phyloP scores from a whole-genome alignment of 768 basidiomycete genomes.

The Kwoniella bestiolae region DNA sequence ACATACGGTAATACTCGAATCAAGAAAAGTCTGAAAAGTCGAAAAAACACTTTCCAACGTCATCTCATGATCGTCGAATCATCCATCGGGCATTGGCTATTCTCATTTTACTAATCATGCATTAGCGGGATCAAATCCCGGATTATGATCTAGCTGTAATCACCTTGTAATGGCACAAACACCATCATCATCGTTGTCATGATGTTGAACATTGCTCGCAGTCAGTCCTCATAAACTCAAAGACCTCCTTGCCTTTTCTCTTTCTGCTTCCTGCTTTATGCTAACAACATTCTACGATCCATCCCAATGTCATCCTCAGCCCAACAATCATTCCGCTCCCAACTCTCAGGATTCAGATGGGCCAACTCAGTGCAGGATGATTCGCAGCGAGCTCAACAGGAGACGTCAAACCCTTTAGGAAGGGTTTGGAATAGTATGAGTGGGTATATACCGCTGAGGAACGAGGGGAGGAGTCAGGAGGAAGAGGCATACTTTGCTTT shows the following conservation, averaged over 20 bases:
- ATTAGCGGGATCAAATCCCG: slow-evolving; percentile 23
- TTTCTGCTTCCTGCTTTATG: not conserved
- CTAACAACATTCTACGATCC: not conserved
- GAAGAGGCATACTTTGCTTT: slow-evolving; percentile 86
- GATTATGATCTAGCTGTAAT: slow-evolving; percentile 6
- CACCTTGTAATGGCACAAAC: slow-evolving; percentile 4
- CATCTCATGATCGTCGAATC: slow-evolving; percentile 27
- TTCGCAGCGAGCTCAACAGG: slow-evolving; percentile 22
- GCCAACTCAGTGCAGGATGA: slow-evolving; percentile 57
- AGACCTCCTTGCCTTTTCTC: too few species aligned
- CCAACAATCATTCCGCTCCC: slow-evolving; percentile 53
- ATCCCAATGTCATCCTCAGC: slow-evolving; percentile 43
- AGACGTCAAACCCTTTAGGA: slow-evolving; percentile 69
- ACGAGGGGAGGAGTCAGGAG: slow-evolving; percentile 80
- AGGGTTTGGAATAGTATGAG: slow-evolving; percentile 85
- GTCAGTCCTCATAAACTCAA: too few species aligned
- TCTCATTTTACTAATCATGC: not conserved
- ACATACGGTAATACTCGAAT: too few species aligned
- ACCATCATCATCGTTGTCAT: not conserved
- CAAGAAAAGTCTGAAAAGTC: slow-evolving; percentile 1
- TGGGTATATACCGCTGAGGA: slow-evolving; percentile 83
- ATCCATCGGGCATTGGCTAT: slow-evolving; percentile 10
- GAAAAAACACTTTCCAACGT: not conserved
- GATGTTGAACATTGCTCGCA: too few species aligned
- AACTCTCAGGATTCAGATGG: slow-evolving; percentile 57